A percentile compares a stretch with the other conserved stretches of the same genome.
These are phyloP conservation scores for Clonostachys sp. DNA, from an alignment of 2,329 filamentous ascomycete genomes.

Conservation along the genomic window DNA sequence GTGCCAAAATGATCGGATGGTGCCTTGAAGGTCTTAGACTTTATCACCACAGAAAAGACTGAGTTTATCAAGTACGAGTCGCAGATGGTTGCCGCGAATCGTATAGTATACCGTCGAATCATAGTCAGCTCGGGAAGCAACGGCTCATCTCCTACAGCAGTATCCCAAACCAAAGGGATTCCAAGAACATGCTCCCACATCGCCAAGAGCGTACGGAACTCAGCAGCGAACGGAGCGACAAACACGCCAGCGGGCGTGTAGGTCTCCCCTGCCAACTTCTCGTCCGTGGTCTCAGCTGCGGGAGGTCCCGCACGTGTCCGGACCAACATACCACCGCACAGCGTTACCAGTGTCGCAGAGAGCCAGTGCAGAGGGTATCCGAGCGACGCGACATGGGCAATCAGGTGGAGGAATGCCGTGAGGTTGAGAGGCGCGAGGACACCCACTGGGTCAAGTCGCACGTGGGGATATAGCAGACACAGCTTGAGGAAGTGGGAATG, in stretches of 20 bases:
- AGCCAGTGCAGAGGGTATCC: background rate
- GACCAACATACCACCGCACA: background rate
- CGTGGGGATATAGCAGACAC: background rate
- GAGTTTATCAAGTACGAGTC: background rate
- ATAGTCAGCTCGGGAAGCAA: background rate
- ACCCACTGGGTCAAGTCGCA: background rate
- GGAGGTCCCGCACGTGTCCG: background rate
- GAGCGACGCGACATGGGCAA: background rate
- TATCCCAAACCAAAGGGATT: background rate
- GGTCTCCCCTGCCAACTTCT: background rate
- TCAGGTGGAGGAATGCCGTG: background rate
- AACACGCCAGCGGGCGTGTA: background rate
- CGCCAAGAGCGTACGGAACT: background rate
- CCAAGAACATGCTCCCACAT: background rate
- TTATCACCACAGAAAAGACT: background rate
- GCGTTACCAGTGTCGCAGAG: background rate
- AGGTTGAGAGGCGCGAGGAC: background rate
- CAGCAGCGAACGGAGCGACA: background rate
- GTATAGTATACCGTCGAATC: background rate
- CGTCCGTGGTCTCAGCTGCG: background rate
- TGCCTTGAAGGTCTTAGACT: background rate
- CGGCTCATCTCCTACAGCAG: background rate
- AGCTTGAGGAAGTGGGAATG: constrained; percentile 1
- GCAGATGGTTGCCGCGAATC: background rate
- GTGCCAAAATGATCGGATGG: background rate